Base-by-base conservation (phyloP, 2,329 filamentous ascomycete species). In the Hymenoscyphus fructigenus region DNA sequence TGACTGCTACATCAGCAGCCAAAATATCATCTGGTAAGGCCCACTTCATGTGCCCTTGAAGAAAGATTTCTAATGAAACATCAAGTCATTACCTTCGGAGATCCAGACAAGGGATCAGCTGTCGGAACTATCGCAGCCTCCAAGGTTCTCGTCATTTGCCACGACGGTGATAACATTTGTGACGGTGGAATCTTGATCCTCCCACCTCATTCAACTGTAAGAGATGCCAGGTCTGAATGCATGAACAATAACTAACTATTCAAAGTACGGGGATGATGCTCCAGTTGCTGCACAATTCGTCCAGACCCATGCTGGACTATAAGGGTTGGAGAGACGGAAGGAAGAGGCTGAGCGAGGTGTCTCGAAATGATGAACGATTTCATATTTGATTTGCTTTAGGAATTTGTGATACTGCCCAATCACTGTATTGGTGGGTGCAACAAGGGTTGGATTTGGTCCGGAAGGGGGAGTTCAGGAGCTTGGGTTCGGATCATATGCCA, bases 81-180 rank as follows among this genome's bases (percentile, higher is more conserved):
- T 50, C 7, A 15, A 65, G 71, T 71, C n/a, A 66, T 73, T 20
- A 68, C 71, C 47, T 73, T 73, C 59, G 71, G 71, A 5, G 71
- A 73, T 55, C 71, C 71, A 68, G 34, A 66, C 41, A 44, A 71
- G 36, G 70, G 71, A 38, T 26, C 66, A 7, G 55, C 69, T 1
- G 66, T 71, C 12, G 62, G 60, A 6, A 60, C 55, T 32, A 61
- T 64, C 17, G n/a, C 63, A 12, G 56, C 65, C 3, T n/a, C 59
- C 6, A 71, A 71, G 20, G 65, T 66, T 1, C 34, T 64, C 12
- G 62, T 72, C 10, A 66, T 72, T 38, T 73, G 71, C 38, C 69
- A 72, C 61, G 5, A 47, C 2, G 66, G 63, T 5, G 71, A 73
- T 50, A 66, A 70, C 50, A 72, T 72, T n/a, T 73, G 71, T 57